Evolutionary conservation across 352 stramenopile species (phyloP), one percentile per base, ranked within the genome.

Genomic region (Globisporangium orthogonon): DNA sequence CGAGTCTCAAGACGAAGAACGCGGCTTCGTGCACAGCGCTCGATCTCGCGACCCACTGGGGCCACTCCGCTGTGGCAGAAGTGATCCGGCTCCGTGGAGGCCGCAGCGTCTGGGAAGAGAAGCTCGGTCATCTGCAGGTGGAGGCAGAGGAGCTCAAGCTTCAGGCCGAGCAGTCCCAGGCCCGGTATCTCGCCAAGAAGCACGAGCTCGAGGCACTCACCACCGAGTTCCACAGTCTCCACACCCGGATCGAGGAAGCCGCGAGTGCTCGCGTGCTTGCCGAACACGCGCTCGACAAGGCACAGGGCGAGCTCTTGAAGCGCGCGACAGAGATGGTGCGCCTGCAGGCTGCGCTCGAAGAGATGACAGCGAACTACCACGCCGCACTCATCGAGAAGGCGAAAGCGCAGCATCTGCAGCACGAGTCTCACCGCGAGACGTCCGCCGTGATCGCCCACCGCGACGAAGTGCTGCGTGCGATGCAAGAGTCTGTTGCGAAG

Each of bases 1-100:
- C 78, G 23, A 91, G 71, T 54, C 64, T 89, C 41, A 89, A 87
- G 62, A 71, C 73, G 15, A 91, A 91, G 60, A 91, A 89, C 40
- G 76, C 81, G 0, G 78, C 81, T 0, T 71, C 74, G 0, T 91
- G 76, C 50, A 91, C 81, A 2, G 81, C 78, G 0, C 54, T 91
- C 17, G 81, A 91, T 46, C 67, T 91, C 11, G 78, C 81, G 11
- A 87, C 72, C 1, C 81, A 91, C 53, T 91, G 81, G 81, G 78
- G 81, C 28, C 81, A 91, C 57, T 87, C 81, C 2, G 62, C 74
- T 1, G 78, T 86, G 0, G 81, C 81, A 0, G 78, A 91, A 62
- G 67, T 91, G 7, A 82, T 91, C 53, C 78, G 76, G 13, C 57
- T 87, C 2, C 67, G 81, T 29, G 81, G 81, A 31, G 81, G 76